These are phyloP conservation scores for Polygonum aviculare DNA, from an alignment of 148 eudicot genomes.

Conservation along the genomic window DNA sequence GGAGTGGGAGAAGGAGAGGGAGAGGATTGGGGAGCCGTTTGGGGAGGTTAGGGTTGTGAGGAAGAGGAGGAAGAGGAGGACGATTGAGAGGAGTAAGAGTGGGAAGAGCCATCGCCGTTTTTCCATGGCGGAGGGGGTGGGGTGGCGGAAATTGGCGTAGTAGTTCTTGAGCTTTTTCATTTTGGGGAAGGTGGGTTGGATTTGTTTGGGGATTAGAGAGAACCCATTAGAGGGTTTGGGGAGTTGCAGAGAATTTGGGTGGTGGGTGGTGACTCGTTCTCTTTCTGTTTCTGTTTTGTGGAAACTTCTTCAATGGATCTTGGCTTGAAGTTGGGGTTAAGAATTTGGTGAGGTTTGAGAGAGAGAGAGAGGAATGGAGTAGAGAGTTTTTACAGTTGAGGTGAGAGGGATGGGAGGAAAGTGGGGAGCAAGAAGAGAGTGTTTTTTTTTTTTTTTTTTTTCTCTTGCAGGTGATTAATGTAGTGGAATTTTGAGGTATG, in stretches of 20 bases:
- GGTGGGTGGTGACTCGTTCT: slow-evolving; percentile 2
- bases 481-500: too few relatives aligned
- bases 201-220: background rate
- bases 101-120: slow-evolving; percentile 59
- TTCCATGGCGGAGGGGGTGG: slow-evolving; percentile 22
- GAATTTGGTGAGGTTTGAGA: background rate
- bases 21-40: slow-evolving; percentile 29
- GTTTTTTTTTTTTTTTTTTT: too few relatives aligned
- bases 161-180: slow-evolving; percentile 62
- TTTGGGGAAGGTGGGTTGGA: background rate
- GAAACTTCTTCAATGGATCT: background rate
- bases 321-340: slow-evolving; percentile 1
- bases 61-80: slow-evolving; percentile 50
- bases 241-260: background rate
- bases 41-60: slow-evolving; percentile 54
- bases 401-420: too few relatives aligned
- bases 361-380: too few relatives aligned
- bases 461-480: too few relatives aligned
- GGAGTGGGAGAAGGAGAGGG: slow-evolving; percentile 22
- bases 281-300: background rate
- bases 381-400: background rate
- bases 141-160: slow-evolving; percentile 37
- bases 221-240: background rate
- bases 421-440: too few relatives aligned
- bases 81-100: slow-evolving; percentile 38